Percentiles rank a stretch among this genome's conserved stretches.
Evolutionary conservation across 139 green algal species (phyloP).

Genomic region (Picochlorum costavermella): DNA sequence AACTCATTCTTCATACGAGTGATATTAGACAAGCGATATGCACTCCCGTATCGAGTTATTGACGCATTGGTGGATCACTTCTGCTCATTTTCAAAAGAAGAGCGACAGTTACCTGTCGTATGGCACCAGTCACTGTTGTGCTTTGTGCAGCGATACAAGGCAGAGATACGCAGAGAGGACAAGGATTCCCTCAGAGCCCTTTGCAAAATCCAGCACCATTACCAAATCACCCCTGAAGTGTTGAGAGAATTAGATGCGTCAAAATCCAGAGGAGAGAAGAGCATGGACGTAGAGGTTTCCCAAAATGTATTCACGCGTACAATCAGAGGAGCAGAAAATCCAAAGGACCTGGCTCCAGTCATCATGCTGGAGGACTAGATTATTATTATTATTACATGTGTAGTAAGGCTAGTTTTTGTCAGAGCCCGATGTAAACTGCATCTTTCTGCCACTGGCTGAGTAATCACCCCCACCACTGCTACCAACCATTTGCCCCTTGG

Average conservation of each 20-base stretch:
- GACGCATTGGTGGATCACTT: slow-evolving; percentile 76
- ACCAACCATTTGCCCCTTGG: slow-evolving; percentile 3
- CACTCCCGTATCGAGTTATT: slow-evolving; percentile 81
- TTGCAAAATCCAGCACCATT: slow-evolving; percentile 74
- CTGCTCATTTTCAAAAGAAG: slow-evolving; percentile 61
- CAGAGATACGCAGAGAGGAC: slow-evolving; percentile 77
- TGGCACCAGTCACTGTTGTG: slow-evolving; percentile 94
- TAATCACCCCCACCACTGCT: neutral
- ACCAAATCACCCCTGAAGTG: slow-evolving; percentile 84
- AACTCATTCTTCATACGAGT: slow-evolving; percentile 96
- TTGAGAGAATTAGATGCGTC: slow-evolving; percentile 72
- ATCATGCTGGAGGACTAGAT: slow-evolving; percentile 66
- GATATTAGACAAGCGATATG: slow-evolving; percentile 99
- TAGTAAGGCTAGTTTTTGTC: neutral
- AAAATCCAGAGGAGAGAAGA: slow-evolving; percentile 11
- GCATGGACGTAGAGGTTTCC: neutral
- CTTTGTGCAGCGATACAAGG: slow-evolving; percentile 95
- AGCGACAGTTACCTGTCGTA: slow-evolving; percentile 88
- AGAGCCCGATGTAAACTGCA: slow-evolving; percentile 3
- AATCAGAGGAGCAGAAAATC: slow-evolving; percentile 49
- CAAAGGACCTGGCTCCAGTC: slow-evolving; percentile 60
- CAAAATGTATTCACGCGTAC: slow-evolving; percentile 24
- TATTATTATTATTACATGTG: slow-evolving; percentile 1
- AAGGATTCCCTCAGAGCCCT: slow-evolving; percentile 67
- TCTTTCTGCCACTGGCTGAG: neutral